Evolutionary conservation across 164 flowering plant genomes (phyloP).

Genomic region (Hamamelis virginiana): DNA sequence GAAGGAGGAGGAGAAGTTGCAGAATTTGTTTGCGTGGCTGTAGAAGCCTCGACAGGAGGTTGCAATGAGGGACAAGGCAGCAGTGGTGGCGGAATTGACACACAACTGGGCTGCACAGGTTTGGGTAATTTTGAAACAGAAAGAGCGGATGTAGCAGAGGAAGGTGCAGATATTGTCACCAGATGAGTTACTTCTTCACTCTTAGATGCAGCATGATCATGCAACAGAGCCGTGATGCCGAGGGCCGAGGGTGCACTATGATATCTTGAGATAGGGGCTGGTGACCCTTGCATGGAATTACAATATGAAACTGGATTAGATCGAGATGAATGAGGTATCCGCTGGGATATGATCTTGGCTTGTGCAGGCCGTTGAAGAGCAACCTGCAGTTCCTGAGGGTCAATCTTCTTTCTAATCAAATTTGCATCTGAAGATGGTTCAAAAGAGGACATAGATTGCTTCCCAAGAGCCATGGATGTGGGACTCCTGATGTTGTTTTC

Average conservation of each 20-base stretch:
- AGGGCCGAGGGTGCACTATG: constrained; percentile 70
- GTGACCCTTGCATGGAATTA: constrained; percentile 63
- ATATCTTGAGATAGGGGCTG: constrained; percentile 55
- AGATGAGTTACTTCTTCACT: constrained; percentile 19
- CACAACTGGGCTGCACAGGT: constrained; percentile 11
- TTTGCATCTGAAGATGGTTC: constrained; percentile 22
- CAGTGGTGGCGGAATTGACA: constrained; percentile 21
- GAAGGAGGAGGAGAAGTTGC: constrained; percentile 10
- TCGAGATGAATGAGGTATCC: constrained; percentile 36
- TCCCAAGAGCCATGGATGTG: not conserved
- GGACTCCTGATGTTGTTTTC: constrained; percentile 26
- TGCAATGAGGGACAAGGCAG: constrained; percentile 13
- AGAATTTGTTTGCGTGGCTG: not conserved
- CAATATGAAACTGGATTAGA: constrained; percentile 44
- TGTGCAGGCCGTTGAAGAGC: constrained; percentile 46
- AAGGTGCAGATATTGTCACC: constrained; percentile 17
- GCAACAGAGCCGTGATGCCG: constrained; percentile 76
- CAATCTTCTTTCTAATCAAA: constrained; percentile 25
- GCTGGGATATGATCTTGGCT: constrained; percentile 57
- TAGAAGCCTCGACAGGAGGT: constrained; percentile 10
- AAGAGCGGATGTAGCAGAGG: constrained; percentile 22
- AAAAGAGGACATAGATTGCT: constrained; percentile 12
- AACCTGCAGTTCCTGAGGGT: constrained; percentile 38
- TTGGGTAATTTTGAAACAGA: constrained; percentile 8
- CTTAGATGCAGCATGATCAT: constrained; percentile 41